These are phyloP conservation scores for Mucor saturninus DNA, from an alignment of 371 early-diverging fungal species.

Conservation along the genomic window DNA sequence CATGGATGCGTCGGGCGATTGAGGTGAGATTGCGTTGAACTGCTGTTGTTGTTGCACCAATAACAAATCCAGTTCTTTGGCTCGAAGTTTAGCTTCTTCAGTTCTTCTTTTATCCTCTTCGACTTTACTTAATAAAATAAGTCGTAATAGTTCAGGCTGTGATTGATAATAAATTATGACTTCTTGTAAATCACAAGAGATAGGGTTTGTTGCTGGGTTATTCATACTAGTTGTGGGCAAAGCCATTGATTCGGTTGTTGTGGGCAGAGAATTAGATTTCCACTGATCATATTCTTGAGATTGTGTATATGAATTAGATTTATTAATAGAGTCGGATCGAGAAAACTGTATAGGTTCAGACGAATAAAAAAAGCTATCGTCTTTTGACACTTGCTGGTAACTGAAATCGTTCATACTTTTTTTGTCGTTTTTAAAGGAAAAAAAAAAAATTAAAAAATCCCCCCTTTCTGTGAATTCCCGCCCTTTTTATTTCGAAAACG, in stretches of 20 bases:
- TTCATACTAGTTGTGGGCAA: background rate
- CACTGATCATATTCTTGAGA: conserved; percentile 22
- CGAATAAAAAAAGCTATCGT: conserved; percentile 12
- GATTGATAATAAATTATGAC: conserved; percentile 58
- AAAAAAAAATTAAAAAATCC: conserved; percentile 13
- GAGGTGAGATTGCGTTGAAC: conserved; percentile 6
- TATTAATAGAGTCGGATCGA: conserved; percentile 7
- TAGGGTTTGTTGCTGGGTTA: conserved; percentile 24
- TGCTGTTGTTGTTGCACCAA: conserved; percentile 44
- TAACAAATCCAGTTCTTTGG: conserved; percentile 49
- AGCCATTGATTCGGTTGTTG: background rate
- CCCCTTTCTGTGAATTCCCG: conserved; percentile 22
- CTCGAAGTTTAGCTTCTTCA: conserved; percentile 53
- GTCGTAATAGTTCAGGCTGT: conserved; percentile 63
- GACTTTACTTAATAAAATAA: conserved; percentile 66
- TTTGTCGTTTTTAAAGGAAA: conserved; percentile 2
- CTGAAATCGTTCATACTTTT: conserved; percentile 24
- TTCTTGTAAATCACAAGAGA: conserved; percentile 55
- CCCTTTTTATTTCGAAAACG: conserved; percentile 19
- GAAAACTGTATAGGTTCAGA: conserved; percentile 7
- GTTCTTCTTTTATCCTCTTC: conserved; percentile 67
- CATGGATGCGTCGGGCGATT: conserved; percentile 16
- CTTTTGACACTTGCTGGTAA: conserved; percentile 19
- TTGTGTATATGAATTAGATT: conserved; percentile 8
- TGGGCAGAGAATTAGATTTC: conserved; percentile 15